Evolutionary conservation across 805 yeast species (phyloP), one percentile per base, ranked within the genome.

Genomic region (Kodamaea leandrae): DNA sequence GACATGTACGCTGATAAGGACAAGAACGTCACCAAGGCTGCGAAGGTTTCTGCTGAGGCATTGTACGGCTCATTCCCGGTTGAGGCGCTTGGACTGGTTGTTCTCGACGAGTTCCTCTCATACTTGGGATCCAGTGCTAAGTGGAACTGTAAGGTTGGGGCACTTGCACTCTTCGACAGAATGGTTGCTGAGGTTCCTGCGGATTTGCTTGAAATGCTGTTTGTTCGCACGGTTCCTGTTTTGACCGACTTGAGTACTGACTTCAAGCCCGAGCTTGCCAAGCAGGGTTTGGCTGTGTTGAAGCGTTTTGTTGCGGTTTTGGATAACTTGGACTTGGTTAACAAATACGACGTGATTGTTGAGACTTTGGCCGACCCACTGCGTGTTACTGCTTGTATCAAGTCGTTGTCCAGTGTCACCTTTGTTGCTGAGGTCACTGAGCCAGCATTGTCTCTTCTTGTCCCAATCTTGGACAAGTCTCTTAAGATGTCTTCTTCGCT

Each of bases 351-450:
- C 49, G 54, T 69, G 45, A 88, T 91, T 60, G 85, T 87, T 28
- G 86, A 84, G 49, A 91, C 98, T 37, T 75, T 93, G 63, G 89
- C 95, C 35, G 86, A 91, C 58, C 98, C 98, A 42, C 74, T 74
- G 49, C 85, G 86, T 59, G 95, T 91, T 37, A 86, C 96, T 43
- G 83, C 78, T 45, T 89, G 96, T 65, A 86, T 91, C 63, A 86
- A 84, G 65, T 79, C 91, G 32, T 76, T 91, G 48, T 84, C 96
- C 2, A 85, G 95, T 29, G 97, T 91, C 41, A 93, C 99, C 0
- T 91, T 91, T 63, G 98, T 91, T 37, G 96, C 99, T 35, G 99
- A 93, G 70, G 99, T 91, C 48, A 93, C 97, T 12, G 98, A 90
- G 69, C 95, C 98, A 4, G 95, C 95, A 3, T 73, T 91, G 53